These are phyloP conservation scores for Flagelloscypha sp. DNA, from an alignment of 768 basidiomycete genomes.

Conservation along the genomic window DNA sequence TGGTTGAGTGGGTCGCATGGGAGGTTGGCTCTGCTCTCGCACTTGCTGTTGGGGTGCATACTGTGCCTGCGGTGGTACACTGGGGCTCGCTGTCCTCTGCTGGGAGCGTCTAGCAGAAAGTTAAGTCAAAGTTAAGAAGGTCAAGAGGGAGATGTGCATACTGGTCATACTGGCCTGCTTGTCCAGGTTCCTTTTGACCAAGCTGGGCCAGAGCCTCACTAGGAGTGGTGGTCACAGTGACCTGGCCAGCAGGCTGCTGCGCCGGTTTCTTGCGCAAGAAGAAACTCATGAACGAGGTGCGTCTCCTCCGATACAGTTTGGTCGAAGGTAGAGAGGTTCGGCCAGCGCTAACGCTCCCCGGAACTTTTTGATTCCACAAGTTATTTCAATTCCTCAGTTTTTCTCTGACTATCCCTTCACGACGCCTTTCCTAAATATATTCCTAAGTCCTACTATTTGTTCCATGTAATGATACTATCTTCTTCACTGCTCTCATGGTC, in stretches of 20 bases:
- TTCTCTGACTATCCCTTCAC: no score
- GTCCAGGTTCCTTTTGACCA: slow-evolving; percentile 20
- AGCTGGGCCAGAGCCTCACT: slow-evolving; percentile 62
- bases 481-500: slow-evolving; percentile 54
- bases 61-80: slow-evolving; percentile 10
- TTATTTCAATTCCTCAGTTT: no score
- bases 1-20: slow-evolving; percentile 18
- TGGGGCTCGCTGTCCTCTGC: slow-evolving; percentile 12
- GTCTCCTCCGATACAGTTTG: slow-evolving; percentile 61
- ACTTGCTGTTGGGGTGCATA: slow-evolving; percentile 22
- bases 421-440: no score
- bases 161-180: slow-evolving; percentile 22
- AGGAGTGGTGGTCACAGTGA: slow-evolving; percentile 55
- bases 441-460: slow-evolving; percentile 32
- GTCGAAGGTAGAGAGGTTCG: slow-evolving; percentile 25
- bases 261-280: slow-evolving; percentile 78
- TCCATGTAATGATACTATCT: slow-evolving; percentile 65
- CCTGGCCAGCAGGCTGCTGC: slow-evolving; percentile 34
- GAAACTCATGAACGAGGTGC: slow-evolving; percentile 82
- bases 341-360: no score
- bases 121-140: slow-evolving; percentile 5
- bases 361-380: no score
- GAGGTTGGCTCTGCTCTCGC: slow-evolving; percentile 21
- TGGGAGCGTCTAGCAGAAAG: slow-evolving; percentile 7
- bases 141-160: slow-evolving; percentile 2